phyloP scores from a whole-genome alignment of 1,139 yeast species.

The Kurtzmaniella quercitrusa region DNA sequence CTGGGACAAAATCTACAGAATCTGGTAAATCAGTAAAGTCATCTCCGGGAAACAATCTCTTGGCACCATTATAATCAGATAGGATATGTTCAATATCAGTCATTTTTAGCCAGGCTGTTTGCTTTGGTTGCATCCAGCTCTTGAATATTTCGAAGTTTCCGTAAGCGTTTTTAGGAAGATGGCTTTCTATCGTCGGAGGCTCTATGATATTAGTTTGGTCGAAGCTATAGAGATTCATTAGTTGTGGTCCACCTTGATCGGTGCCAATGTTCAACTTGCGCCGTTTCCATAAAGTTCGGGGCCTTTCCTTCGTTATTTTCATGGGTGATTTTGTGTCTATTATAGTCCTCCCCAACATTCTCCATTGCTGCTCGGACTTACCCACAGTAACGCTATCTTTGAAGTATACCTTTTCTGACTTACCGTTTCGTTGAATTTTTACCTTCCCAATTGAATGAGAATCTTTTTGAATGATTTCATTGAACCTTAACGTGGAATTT shows the following conservation, averaged over 20 bases:
- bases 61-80: conserved; percentile 9
- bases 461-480: conserved; percentile 20
- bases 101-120: conserved; percentile 27
- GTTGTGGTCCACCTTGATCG: conserved; percentile 12
- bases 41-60: background rate
- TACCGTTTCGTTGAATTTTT: conserved; percentile 13
- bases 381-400: conserved; percentile 24
- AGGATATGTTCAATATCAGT: conserved; percentile 22
- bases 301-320: conserved; percentile 18
- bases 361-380: conserved; percentile 38
- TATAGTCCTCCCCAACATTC: conserved; percentile 32
- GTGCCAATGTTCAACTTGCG: conserved; percentile 14
- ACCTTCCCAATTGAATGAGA: conserved; percentile 14
- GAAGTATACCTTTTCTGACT: conserved; percentile 19
- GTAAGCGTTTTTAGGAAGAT: conserved; percentile 27
- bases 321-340: conserved; percentile 15
- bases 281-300: conserved; percentile 22
- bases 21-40: conserved; percentile 1
- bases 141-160: conserved; percentile 34
- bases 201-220: conserved; percentile 29
- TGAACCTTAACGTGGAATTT: conserved; percentile 22
- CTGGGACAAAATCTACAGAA: conserved; percentile 25
- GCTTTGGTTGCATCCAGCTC: conserved; percentile 30
- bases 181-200: conserved; percentile 8
- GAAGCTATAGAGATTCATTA: conserved; percentile 24